Conservation (phyloP, 1,284 basidiomycete genomes). For the Austroboletus rostrupii region DNA sequence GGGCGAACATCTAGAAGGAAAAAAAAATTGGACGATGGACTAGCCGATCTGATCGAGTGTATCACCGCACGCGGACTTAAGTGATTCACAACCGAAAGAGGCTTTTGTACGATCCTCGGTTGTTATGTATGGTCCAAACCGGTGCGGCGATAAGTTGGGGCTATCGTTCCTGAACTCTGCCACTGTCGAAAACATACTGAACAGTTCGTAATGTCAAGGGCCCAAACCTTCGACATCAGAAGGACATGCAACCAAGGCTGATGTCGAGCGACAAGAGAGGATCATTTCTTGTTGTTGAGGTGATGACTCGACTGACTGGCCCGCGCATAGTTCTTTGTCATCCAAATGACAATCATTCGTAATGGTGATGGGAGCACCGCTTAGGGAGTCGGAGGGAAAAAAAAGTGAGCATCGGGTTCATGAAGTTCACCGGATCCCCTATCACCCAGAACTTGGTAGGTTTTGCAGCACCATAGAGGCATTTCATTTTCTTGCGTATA, state of each 20-base stretch:
- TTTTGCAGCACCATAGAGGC: background rate
- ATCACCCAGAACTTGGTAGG: background rate
- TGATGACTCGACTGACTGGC: constrained; percentile 11
- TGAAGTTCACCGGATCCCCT: background rate
- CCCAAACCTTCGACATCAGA: background rate
- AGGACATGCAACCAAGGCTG: background rate
- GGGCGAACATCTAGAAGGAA: background rate
- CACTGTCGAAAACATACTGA: background rate
- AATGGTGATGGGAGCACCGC: background rate
- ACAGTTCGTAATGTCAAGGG: background rate
- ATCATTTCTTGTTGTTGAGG: constrained; percentile 5
- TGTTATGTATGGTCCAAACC: background rate
- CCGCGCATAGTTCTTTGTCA: background rate
- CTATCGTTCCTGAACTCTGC: background rate
- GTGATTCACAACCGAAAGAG: background rate
- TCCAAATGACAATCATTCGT: constrained; percentile 1
- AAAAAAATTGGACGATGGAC: background rate
- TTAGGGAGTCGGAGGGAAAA: background rate
- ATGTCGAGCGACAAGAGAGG: background rate
- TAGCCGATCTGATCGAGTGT: constrained; percentile 4
- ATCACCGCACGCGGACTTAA: constrained; percentile 12
- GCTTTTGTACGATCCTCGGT: constrained; percentile 2
- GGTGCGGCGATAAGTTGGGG: constrained; percentile 10
- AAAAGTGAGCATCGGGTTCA: background rate
- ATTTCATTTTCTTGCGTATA: constrained; percentile 4